These are phyloP conservation scores for Piromyces sp. DNA, from an alignment of 192 early-diverging fungal species.

Conservation along the genomic window DNA sequence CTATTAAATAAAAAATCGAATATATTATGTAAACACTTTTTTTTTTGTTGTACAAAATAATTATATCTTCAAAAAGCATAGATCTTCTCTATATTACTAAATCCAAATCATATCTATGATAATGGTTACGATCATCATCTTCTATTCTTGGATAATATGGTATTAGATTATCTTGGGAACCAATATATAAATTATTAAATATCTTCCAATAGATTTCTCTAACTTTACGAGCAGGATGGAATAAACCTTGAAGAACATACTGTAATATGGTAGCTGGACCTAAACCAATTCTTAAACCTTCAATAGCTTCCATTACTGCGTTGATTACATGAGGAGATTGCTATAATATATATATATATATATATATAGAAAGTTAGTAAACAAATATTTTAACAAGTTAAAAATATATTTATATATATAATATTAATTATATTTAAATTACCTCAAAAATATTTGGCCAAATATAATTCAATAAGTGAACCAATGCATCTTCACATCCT, in stretches of 20 bases:
- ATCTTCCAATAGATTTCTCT: constrained; percentile 97
- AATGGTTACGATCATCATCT: constrained; percentile 55
- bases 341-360: neutral
- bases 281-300: constrained; percentile 75
- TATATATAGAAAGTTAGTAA: too few relatives aligned
- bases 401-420: too few relatives aligned
- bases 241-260: constrained; percentile 84
- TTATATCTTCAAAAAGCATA: too few relatives aligned
- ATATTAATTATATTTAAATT: too few relatives aligned
- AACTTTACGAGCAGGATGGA: constrained; percentile 89
- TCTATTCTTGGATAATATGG: constrained; percentile 85
- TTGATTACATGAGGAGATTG: constrained; percentile 83
- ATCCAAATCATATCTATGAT: constrained; percentile 39
- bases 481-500: constrained; percentile 81
- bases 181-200: constrained; percentile 90
- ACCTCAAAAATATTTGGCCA: constrained; percentile 99
- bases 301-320: constrained; percentile 92
- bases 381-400: too few relatives aligned
- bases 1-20: neutral
- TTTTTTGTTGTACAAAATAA: too few relatives aligned
- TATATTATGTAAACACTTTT: too few relatives aligned
- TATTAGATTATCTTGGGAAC: constrained; percentile 73
- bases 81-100: neutral
- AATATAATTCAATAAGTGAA: constrained; percentile 84
- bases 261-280: constrained; percentile 69